Base-by-base conservation (phyloP, 352 stramenopile genomes). In the Pythium insidiosum region DNA sequence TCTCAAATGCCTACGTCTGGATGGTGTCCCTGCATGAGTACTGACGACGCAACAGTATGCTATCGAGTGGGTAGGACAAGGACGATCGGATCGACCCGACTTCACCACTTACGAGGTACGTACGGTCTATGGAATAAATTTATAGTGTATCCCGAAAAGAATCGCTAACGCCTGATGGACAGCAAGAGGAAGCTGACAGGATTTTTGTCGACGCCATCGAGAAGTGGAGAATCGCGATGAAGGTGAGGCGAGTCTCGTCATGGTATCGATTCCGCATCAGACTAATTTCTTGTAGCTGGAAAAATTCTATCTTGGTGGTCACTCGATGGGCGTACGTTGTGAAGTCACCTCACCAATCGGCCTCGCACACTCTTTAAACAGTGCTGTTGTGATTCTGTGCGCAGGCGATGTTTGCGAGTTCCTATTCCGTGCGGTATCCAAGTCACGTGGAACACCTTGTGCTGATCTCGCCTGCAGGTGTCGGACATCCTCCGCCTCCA, bases 61-160 rank as follows among this genome's bases (percentile, higher is more conserved):
- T 18, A 53, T 88, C 22, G 75, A 88, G 43, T 88, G 75, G 75
- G 20, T 85, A 11, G 75, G 75, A 33, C 72, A 69, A 19, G 75
- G 72, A 10, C 66, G 70, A 31, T 85, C 72, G 0, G 58, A 84
- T 54, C 75, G 75, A 3, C 75, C 75, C 4, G 57, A 68, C 6
- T 81, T 83, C 38, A 45, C 38, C 19, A 77, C 65, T 2, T 80
- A 83, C 30, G 60, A 78, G 45, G 75, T 88, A 49, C 31, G 36
- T n/a, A n/a, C n/a, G n/a, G n/a, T n/a, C n/a, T n/a, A n/a, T n/a
- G n/a, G n/a, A n/a, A n/a, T n/a, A n/a, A n/a, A n/a, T n/a, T n/a
- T n/a, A n/a, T n/a, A n/a, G n/a, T n/a, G n/a, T n/a, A n/a, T n/a
- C n/a, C n/a, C n/a, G n/a, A n/a, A n/a, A n/a, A n/a, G n/a, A n/a